phyloP scores from a whole-genome alignment of 192 early-diverging fungal species.

The Podila horticola region DNA sequence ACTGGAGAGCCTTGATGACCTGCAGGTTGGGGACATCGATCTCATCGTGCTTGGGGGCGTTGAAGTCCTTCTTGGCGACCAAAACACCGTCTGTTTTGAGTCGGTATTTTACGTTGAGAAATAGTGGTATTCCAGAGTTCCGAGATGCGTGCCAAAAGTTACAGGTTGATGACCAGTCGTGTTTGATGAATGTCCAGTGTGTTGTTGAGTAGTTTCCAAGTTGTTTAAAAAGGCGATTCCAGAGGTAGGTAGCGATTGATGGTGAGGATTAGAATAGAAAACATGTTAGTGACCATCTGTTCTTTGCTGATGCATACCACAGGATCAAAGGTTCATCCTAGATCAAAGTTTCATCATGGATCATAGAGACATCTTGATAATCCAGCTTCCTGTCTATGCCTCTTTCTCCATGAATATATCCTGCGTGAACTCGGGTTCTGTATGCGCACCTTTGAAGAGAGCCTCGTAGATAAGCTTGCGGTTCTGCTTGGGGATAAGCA shows the following conservation, averaged over 20 bases:
- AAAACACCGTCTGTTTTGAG: conserved; percentile 88
- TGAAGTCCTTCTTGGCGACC: conserved; percentile 99
- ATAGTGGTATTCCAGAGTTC: too few species aligned
- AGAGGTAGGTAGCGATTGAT: conserved; percentile 45
- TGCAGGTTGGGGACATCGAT: conserved; percentile 98
- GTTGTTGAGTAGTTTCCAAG: too few species aligned
- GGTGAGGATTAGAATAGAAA: conserved; percentile 1
- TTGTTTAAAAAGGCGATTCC: neutral
- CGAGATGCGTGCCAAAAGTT: neutral
- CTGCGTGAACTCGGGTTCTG: neutral
- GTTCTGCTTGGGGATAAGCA: conserved; percentile 98
- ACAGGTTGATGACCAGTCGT: conserved; percentile 1
- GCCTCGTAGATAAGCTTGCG: conserved; percentile 96
- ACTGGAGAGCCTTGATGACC: conserved; percentile 98
- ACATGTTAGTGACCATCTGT: neutral
- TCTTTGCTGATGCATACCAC: neutral
- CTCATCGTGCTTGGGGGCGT: conserved; percentile 94
- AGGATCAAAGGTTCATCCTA: conserved; percentile 13
- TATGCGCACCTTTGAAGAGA: conserved; percentile 80
- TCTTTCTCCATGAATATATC: conserved; percentile 6
- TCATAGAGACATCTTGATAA: conserved; percentile 1
- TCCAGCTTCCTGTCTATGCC: conserved; percentile 1
- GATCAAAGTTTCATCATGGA: conserved; percentile 30
- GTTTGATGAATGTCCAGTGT: neutral
- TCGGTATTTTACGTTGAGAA: neutral